Conservation (phyloP, 2,329 filamentous ascomycete species). For the Colletotrichum trifolii region DNA sequence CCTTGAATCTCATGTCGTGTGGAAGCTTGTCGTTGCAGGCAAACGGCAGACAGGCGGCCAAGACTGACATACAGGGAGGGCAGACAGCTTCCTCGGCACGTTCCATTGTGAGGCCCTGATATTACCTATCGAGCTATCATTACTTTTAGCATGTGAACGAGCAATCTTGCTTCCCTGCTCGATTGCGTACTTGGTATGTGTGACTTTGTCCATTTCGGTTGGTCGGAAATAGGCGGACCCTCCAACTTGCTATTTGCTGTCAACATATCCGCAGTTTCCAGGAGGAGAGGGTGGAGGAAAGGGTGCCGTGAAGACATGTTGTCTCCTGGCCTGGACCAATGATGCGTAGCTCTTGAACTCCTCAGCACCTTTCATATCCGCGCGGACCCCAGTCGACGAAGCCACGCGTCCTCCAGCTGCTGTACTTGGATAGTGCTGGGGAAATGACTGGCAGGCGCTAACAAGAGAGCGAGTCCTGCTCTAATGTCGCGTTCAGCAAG, state of each 20-base stretch:
- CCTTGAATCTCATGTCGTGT: too few species aligned
- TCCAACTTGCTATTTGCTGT: constrained; percentile 18
- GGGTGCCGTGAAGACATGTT: not conserved
- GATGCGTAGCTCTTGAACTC: not conserved
- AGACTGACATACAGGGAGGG: constrained; percentile 9
- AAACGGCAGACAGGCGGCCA: constrained; percentile 21
- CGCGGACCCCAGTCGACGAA: constrained; percentile 2
- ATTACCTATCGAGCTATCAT: constrained; percentile 15
- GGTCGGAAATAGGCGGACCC: constrained; percentile 25
- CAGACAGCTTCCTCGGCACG: constrained; percentile 29
- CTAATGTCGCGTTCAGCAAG: not conserved
- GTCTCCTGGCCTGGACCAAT: constrained; percentile 4
- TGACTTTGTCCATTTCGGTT: constrained; percentile 27
- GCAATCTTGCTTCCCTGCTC: constrained; percentile 8
- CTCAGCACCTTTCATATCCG: not conserved
- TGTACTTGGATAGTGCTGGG: not conserved
- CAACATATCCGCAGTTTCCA: constrained; percentile 5
- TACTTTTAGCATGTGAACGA: constrained; percentile 35
- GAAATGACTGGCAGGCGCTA: not conserved
- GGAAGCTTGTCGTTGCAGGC: not conserved
- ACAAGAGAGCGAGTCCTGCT: not conserved
- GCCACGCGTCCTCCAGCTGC: constrained; percentile 5
- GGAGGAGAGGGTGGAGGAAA: not conserved
- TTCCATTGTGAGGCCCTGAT: constrained; percentile 21
- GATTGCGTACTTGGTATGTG: constrained; percentile 16